Conservation (phyloP, 2,329 filamentous ascomycete genomes). For the Cladosporium cucumerinum region DNA sequence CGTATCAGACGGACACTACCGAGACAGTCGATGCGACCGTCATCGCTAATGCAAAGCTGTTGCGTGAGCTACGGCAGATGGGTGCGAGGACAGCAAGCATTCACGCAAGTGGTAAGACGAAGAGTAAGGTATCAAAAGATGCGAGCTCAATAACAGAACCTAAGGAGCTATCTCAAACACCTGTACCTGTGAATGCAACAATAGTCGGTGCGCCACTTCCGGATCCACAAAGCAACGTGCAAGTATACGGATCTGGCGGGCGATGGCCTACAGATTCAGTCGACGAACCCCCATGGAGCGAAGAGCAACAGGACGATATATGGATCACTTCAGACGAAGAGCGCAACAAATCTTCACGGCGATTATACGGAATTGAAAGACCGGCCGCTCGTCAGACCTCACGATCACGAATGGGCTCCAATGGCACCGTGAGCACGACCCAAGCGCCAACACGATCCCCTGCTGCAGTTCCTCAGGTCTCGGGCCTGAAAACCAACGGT, state of each 20-base stretch:
- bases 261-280: slow-evolving; percentile 26
- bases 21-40: neutral
- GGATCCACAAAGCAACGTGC: neutral
- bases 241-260: neutral
- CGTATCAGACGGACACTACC: neutral
- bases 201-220: too few species aligned
- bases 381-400: slow-evolving; percentile 26
- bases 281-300: slow-evolving; percentile 12
- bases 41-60: slow-evolving; percentile 25
- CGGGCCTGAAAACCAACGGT: slow-evolving; percentile 7
- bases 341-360: slow-evolving; percentile 2
- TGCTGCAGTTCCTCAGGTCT: neutral
- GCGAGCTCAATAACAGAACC: neutral
- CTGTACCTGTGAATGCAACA: neutral
- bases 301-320: slow-evolving; percentile 26
- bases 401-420: slow-evolving; percentile 17
- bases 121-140: slow-evolving; percentile 11
- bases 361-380: slow-evolving; percentile 14
- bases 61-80: slow-evolving; percentile 27
- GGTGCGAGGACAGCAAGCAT: slow-evolving; percentile 7
- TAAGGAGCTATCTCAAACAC: neutral
- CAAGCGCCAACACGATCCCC: neutral
- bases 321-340: slow-evolving; percentile 33
- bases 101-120: slow-evolving; percentile 17
- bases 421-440: slow-evolving; percentile 23